A percentile compares a stretch with the other conserved stretches of the same genome.
phyloP scores from a whole-genome alignment of 2,329 filamentous ascomycete genomes.

The Microdochium paspali region DNA sequence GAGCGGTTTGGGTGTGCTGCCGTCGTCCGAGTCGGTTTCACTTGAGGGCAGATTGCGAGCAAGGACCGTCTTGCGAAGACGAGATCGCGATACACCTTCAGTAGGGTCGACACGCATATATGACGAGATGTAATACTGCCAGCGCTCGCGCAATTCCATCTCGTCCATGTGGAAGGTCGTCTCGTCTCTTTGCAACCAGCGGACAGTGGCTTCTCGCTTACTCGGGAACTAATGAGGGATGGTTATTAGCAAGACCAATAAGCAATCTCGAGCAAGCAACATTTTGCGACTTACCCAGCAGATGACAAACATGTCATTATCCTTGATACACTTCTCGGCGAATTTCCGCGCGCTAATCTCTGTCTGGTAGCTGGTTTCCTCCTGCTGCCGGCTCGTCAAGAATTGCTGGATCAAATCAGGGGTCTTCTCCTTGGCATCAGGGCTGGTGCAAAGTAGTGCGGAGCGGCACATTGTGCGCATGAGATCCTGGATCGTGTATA shows the following conservation, averaged over 20 bases:
- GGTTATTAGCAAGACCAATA: constrained; percentile 19
- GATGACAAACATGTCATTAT: constrained; percentile 84
- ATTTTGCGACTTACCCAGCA: constrained; percentile 67
- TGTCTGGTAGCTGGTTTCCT: constrained; percentile 79
- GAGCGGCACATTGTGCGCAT: constrained; percentile 73
- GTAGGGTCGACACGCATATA: constrained; percentile 85
- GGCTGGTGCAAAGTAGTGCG: constrained; percentile 72
- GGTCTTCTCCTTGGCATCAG: constrained; percentile 87
- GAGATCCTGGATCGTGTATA: constrained; percentile 89
- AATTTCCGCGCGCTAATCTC: constrained; percentile 88
- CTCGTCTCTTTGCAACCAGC: constrained; percentile 59
- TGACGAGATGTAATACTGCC: constrained; percentile 94
- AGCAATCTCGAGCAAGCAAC: not conserved
- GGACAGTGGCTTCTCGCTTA: constrained; percentile 60
- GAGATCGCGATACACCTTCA: constrained; percentile 59
- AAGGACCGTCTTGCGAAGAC: constrained; percentile 59
- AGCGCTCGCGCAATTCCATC: constrained; percentile 71
- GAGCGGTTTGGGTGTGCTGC: constrained; percentile 50
- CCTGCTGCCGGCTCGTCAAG: constrained; percentile 68
- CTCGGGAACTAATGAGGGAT: constrained; percentile 46
- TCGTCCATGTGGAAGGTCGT: constrained; percentile 83
- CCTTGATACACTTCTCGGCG: constrained; percentile 86
- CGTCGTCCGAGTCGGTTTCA: constrained; percentile 54
- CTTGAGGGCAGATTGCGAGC: constrained; percentile 58
- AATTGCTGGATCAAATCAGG: constrained; percentile 84